Evolutionary conservation across 2,329 filamentous ascomycete genomes (phyloP).

Genomic region (Biscogniauxia marginata): DNA sequence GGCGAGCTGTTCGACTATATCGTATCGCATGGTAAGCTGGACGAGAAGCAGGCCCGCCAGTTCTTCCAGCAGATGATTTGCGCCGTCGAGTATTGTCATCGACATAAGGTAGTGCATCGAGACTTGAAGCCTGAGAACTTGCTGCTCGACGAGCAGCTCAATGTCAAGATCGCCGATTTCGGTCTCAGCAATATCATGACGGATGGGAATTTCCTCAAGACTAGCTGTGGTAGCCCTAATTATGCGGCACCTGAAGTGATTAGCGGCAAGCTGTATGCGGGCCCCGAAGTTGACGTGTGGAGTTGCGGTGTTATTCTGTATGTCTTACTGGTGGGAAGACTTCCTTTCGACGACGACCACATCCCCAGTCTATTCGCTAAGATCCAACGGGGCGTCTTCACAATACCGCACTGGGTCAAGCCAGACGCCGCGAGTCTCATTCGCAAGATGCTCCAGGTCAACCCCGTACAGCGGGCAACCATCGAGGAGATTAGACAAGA

Average conservation of each 20-base stretch:
- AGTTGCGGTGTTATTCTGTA: slow-evolving; percentile 91
- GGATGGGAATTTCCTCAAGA: slow-evolving; percentile 98
- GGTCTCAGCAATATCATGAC: slow-evolving; percentile 99
- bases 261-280: slow-evolving; percentile 94
- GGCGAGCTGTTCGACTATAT: slow-evolving; percentile 98
- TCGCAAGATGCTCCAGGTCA: slow-evolving; percentile 90
- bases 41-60: slow-evolving; percentile 86
- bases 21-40: slow-evolving; percentile 87
- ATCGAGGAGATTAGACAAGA: slow-evolving; percentile 92
- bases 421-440: slow-evolving; percentile 79
- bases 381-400: slow-evolving; percentile 91
- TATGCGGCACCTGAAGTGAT: slow-evolving; percentile 98
- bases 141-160: slow-evolving; percentile 89
- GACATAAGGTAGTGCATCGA: slow-evolving; percentile 97
- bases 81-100: slow-evolving; percentile 97
- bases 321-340: slow-evolving; percentile 73
- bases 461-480: slow-evolving; percentile 89
- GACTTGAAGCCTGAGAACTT: slow-evolving; percentile 97
- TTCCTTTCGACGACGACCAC: slow-evolving; percentile 98
- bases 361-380: slow-evolving; percentile 98
- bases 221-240: slow-evolving; percentile 96
- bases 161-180: slow-evolving; percentile 99
- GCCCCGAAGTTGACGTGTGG: slow-evolving; percentile 98
- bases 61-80: slow-evolving; percentile 99
- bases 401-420: slow-evolving; percentile 88